Percentiles rank a stretch among this genome's conserved stretches.
Evolutionary conservation across 164 flowering plant species (phyloP).

Genomic region (Aristolochia californica): DNA sequence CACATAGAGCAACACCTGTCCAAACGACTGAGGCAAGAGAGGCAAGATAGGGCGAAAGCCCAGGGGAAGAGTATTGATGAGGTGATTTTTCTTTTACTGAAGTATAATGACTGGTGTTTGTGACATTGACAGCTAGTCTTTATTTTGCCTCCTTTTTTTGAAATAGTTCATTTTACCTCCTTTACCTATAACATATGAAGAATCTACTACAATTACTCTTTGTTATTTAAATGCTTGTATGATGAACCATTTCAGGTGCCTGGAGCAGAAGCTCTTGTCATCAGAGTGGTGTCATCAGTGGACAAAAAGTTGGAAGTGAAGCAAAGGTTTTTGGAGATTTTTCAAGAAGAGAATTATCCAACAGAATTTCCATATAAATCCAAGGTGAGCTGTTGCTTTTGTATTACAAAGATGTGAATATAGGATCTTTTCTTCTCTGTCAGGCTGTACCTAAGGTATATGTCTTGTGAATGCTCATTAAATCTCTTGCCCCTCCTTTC

Average conservation of each 20-base stretch:
- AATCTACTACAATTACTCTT: background rate
- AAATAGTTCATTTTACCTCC: no score
- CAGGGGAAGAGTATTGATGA: constrained; percentile 73
- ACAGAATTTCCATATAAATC: constrained; percentile 88
- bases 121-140: no score
- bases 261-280: constrained; percentile 86
- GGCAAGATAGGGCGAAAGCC: constrained; percentile 66
- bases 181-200: no score
- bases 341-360: constrained; percentile 89
- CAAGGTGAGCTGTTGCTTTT: constrained; percentile 38
- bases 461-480: no score
- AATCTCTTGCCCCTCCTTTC: no score
- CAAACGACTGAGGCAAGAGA: constrained; percentile 68
- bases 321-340: constrained; percentile 83
- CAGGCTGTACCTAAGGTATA: background rate
- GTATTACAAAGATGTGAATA: background rate
- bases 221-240: background rate
- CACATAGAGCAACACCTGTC: constrained; percentile 81
- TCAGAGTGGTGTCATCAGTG: constrained; percentile 96
- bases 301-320: constrained; percentile 98
- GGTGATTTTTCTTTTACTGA: constrained; percentile 29
- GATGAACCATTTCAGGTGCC: constrained; percentile 40
- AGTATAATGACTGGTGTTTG: no score
- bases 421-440: background rate
- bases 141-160: no score